Conservation (phyloP, 768 basidiomycete genomes). For the Hygrocybe coccinea region DNA sequence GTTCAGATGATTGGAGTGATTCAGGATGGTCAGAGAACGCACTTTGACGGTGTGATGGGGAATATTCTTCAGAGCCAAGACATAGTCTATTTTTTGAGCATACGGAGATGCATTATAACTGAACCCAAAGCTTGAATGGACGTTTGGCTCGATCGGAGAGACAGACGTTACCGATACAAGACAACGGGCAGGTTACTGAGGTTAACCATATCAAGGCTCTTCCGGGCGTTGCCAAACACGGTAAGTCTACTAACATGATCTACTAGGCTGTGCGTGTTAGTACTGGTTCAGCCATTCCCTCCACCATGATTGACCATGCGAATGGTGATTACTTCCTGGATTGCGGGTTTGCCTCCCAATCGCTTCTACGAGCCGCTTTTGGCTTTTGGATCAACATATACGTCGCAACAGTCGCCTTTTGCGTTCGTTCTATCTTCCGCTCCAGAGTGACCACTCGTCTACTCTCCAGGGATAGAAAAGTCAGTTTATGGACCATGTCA, state of each 20-base stretch:
- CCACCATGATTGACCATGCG: no score
- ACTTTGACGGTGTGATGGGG: slow-evolving; percentile 47
- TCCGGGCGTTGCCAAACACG: no score
- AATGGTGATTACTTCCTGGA: slow-evolving; percentile 7
- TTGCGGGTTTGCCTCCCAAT: slow-evolving; percentile 8
- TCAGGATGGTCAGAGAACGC: slow-evolving; percentile 13
- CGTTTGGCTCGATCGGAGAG: no score
- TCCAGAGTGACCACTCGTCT: slow-evolving; percentile 3
- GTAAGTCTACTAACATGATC: no score
- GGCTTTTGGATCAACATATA: slow-evolving; percentile 17
- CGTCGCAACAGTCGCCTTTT: slow-evolving; percentile 10
- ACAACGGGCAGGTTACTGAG: no score
- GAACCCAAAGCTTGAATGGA: neutral
- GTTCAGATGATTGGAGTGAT: neutral
- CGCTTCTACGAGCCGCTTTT: slow-evolving; percentile 12
- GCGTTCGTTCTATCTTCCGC: slow-evolving; percentile 13
- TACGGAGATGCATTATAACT: slow-evolving; percentile 54
- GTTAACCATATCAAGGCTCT: no score
- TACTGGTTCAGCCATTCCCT: no score
- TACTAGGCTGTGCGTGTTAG: no score
- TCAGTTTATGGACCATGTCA: slow-evolving; percentile 14
- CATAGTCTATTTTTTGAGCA: slow-evolving; percentile 47
- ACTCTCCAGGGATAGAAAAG: neutral
- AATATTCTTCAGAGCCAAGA: slow-evolving; percentile 47
- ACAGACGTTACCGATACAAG: no score